Conservation (phyloP, 768 basidiomycete species). For the Tremella fuciformis region DNA sequence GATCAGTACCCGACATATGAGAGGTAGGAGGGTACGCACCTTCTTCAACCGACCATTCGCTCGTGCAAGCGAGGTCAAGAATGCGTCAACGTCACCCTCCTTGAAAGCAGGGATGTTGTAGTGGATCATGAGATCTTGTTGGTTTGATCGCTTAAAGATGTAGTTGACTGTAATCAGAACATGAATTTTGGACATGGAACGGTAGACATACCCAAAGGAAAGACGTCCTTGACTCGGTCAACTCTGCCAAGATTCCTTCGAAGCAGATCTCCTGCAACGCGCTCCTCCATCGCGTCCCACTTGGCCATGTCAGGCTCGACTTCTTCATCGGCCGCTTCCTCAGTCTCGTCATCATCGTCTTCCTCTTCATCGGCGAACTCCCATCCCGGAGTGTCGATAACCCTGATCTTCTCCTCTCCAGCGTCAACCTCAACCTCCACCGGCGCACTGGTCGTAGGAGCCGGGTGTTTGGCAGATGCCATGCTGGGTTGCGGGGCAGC, state of each 20-base stretch:
- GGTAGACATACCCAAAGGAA: conserved; percentile 59
- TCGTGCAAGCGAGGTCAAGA: conserved; percentile 74
- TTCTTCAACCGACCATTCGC: conserved; percentile 72
- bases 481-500: conserved; percentile 57
- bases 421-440: conserved; percentile 63
- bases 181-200: conserved; percentile 7
- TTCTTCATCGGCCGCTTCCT: conserved; percentile 53
- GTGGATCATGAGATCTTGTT: conserved; percentile 83
- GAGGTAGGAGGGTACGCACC: conserved; percentile 55
- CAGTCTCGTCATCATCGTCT: conserved; percentile 47
- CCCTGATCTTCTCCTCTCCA: conserved; percentile 59
- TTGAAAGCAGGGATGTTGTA: conserved; percentile 79
- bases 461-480: conserved; percentile 55
- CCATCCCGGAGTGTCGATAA: conserved; percentile 89
- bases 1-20: neutral
- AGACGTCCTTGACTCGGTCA: conserved; percentile 77
- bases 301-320: conserved; percentile 33
- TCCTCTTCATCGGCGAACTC: conserved; percentile 55
- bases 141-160: conserved; percentile 65
- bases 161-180: conserved; percentile 58
- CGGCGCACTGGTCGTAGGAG: conserved; percentile 69
- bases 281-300: conserved; percentile 49
- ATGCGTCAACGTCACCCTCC: conserved; percentile 65
- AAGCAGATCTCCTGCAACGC: conserved; percentile 65
- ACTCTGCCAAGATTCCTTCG: conserved; percentile 74